Conservation (phyloP, 2,329 filamentous ascomycete species). For the Pestalotiopsis sp. region DNA sequence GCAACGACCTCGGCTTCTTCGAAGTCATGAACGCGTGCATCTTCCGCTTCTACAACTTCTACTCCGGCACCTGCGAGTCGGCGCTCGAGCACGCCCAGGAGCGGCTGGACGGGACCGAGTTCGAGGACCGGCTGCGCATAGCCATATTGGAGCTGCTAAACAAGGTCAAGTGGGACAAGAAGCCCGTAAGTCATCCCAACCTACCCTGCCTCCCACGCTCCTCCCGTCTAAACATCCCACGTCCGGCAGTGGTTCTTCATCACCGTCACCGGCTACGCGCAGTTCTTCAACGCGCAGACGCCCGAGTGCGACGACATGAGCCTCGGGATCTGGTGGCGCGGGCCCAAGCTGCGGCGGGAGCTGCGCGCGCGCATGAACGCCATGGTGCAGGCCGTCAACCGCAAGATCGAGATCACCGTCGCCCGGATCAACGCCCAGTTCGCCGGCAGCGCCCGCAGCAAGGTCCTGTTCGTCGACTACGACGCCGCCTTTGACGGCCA, state of each 20-base stretch:
- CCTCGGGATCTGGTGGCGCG: constrained; percentile 48
- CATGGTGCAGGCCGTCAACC: constrained; percentile 46
- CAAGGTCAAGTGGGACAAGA: constrained; percentile 45
- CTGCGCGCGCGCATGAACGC: constrained; percentile 44
- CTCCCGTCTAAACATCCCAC: not conserved
- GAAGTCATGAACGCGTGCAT: constrained; percentile 53
- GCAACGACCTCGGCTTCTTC: constrained; percentile 53
- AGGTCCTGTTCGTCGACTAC: constrained; percentile 48
- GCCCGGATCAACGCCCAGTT: constrained; percentile 40
- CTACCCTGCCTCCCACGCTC: not conserved
- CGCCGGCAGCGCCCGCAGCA: constrained; percentile 23
- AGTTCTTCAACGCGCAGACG: constrained; percentile 50
- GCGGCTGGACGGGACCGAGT: constrained; percentile 35
- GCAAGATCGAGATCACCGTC: constrained; percentile 39
- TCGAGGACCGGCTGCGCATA: constrained; percentile 41
- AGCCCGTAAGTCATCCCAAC: constrained; percentile 23
- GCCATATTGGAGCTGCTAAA: constrained; percentile 47
- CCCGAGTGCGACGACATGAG: constrained; percentile 45
- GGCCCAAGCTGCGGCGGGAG: constrained; percentile 41
- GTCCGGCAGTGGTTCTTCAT: constrained; percentile 36
- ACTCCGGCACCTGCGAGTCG: constrained; percentile 46
- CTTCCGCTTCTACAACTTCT: constrained; percentile 52
- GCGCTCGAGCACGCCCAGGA: constrained; percentile 38
- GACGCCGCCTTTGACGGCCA: constrained; percentile 47
- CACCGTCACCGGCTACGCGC: constrained; percentile 49